Evolutionary conservation across 352 stramenopile species (phyloP).

Genomic region (Phytophthora pistaciae): DNA sequence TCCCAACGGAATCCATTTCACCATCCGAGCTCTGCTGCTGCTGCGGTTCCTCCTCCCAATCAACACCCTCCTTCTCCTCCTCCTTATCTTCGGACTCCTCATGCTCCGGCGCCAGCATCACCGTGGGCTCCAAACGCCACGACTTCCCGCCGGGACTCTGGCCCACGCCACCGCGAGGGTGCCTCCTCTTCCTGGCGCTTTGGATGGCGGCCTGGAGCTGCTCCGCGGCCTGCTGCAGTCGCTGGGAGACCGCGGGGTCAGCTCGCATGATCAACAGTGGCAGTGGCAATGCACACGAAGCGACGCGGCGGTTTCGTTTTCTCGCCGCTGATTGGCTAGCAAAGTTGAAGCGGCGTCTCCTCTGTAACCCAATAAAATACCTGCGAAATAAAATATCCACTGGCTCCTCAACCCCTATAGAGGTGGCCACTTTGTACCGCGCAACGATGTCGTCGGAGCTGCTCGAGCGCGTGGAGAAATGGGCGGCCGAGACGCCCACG

Average conservation of each 20-base stretch:
- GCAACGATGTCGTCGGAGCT: constrained; percentile 73
- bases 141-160: constrained; percentile 8
- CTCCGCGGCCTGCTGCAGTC: constrained; percentile 56
- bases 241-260: constrained; percentile 36
- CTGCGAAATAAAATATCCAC: neutral
- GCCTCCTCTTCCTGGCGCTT: constrained; percentile 33
- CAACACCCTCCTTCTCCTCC: neutral
- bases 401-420: constrained; percentile 17
- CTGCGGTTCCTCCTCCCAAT: neutral
- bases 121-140: constrained; percentile 29
- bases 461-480: constrained; percentile 78
- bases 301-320: constrained; percentile 4
- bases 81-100: neutral
- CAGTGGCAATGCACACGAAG: constrained; percentile 14
- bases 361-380: constrained; percentile 16
- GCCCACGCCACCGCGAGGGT: neutral
- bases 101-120: constrained; percentile 16
- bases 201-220: constrained; percentile 65
- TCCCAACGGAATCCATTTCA: constrained; percentile 12
- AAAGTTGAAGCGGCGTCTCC: constrained; percentile 16
- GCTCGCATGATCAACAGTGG: constrained; percentile 15
- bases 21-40: constrained; percentile 11
- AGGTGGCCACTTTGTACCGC: neutral
- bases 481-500: constrained; percentile 72
- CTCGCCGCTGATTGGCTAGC: constrained; percentile 29